Evolutionary conservation across 805 yeast genomes (phyloP).

Genomic region (Starmerella cellae): DNA sequence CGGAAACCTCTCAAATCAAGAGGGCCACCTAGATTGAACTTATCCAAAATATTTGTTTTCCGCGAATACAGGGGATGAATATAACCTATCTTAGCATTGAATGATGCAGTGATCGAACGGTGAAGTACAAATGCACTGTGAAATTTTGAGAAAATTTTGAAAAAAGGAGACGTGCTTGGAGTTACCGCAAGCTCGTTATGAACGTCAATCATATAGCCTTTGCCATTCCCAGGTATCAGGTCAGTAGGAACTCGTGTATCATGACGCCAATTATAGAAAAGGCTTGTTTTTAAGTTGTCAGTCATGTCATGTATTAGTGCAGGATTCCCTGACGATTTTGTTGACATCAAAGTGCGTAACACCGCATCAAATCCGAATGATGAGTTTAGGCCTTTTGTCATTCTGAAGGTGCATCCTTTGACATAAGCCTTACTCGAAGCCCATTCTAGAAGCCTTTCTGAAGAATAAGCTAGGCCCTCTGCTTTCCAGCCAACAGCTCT

Average conservation of each 20-base stretch:
- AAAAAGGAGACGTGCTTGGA: conserved; percentile 27
- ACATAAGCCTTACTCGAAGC: conserved; percentile 42
- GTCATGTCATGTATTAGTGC: conserved; percentile 48
- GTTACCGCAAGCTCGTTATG: conserved; percentile 36
- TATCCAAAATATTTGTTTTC: conserved; percentile 52
- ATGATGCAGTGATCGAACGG: conserved; percentile 7
- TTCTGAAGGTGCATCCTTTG: conserved; percentile 33
- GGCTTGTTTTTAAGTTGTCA: conserved; percentile 44
- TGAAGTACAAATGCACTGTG: conserved; percentile 25
- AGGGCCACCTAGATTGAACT: conserved; percentile 74
- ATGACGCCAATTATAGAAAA: conserved; percentile 33
- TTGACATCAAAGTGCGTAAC: conserved; percentile 43
- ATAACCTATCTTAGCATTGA: conserved; percentile 17
- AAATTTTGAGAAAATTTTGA: conserved; percentile 27
- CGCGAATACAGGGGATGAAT: conserved; percentile 14
- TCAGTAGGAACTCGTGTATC: conserved; percentile 33
- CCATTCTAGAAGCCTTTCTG: conserved; percentile 40
- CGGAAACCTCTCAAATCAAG: conserved; percentile 59
- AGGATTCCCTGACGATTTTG: conserved; percentile 37
- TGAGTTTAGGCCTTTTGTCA: conserved; percentile 28
- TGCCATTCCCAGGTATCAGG: conserved; percentile 32
- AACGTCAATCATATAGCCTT: conserved; percentile 34
- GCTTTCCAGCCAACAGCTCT: conserved; percentile 34
- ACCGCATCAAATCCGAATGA: conserved; percentile 48
- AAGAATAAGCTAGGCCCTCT: conserved; percentile 40